Base-by-base conservation (phyloP, 352 stramenopile genomes). In the Globisporangium parvum region DNA sequence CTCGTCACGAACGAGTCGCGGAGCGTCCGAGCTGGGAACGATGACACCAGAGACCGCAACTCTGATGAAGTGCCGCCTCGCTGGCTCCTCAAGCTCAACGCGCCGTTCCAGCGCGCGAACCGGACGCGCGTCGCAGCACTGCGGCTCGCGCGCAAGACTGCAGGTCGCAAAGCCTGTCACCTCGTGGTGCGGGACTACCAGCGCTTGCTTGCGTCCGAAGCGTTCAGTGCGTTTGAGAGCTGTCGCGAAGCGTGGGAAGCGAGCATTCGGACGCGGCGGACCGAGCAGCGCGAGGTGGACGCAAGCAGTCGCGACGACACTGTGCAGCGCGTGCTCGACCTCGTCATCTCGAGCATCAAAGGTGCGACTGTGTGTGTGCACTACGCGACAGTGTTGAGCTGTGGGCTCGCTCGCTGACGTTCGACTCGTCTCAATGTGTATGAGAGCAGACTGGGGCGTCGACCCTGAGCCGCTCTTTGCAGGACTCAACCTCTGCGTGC, bases 381-480 rank as follows among this genome's bases (percentile, higher is more conserved):
- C 9, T 9, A 6, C 17, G 20, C 3, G n/a, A 50, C 3, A 20
- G 6, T 11, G 1, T 9, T 12, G 31, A 5, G 10, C 31, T 12
- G 8, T 12, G 31, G 12, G 15, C 24, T 48, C 15, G 42, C 24
- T 49, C 18, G 15, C 21, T 28, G 26, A 31, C 26, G 26, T 6
- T 6, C 6, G 3, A 31, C 14, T 24, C 28, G 5, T 46, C 18
- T 23, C 8, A 5, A 2, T 23, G 28, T 20, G 47, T 33, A 8
- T 24, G 39, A 23, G n/a, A 17, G 26, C 60, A 85, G 82, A 87
- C 52, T 86, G 75, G 77, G 77, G 79, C 6, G 46, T 89, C 6
- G 82, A 92, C 44, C 66, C 72, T 1, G 75, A 87, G 20, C 68
- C 69, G 28, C 66, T 92, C 6, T 82, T 92, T 47, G 71, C 81